Evolutionary conservation across 129 eudicot genomes (phyloP), one percentile per base, ranked within the genome.

Genomic region (Flaveria bidentis): DNA sequence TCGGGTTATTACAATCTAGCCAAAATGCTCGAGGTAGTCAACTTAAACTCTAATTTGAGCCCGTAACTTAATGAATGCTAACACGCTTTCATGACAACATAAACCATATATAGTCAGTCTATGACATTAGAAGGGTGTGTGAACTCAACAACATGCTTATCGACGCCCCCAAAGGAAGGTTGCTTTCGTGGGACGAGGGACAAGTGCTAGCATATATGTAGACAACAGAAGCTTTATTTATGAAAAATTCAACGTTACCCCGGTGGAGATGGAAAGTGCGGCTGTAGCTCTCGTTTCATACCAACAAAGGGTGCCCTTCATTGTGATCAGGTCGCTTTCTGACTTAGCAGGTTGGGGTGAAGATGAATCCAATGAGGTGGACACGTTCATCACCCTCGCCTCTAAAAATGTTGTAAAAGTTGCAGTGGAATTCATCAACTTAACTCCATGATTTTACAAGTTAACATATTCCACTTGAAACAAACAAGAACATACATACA

Each of bases 191-290:
- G 61, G 53, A 18, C 81, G 83, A n/a, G 90, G 93, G 16, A 71
- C 78, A 26, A 85, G 90, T 52, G 79, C 90, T 2, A 84, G 68
- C 74, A 73, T 85, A 0, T 86, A 46, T 69, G 22, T 85, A 8
- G 93, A 83, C 84, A 88, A 88, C 20, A 51, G 90, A 61, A 75
- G 18, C 39, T 85, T 85, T 67, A 45, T 88, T 23, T 75, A 81
- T 47, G 25, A 62, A 5, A 83, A 83, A 49, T 88, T 85, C 82
- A 57, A 81, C 13, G 60, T 74, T 2, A 78, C 67, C 42, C 74
- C 88, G 0, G 78, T 88, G 4, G 93, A 88, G 51, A 85, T 85
- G 90, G 93, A 88, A 63, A 88, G 85, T 7, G 93, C 90, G 0
- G 90, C 85, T 11, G 88, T 88, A 56, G 86, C 93, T 2, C 78